Percentiles rank a stretch among this genome's conserved stretches.
These are phyloP conservation scores for Aspergillus bridgeri DNA, from an alignment of 495 filamentous ascomycete genomes.

Conservation along the genomic window DNA sequence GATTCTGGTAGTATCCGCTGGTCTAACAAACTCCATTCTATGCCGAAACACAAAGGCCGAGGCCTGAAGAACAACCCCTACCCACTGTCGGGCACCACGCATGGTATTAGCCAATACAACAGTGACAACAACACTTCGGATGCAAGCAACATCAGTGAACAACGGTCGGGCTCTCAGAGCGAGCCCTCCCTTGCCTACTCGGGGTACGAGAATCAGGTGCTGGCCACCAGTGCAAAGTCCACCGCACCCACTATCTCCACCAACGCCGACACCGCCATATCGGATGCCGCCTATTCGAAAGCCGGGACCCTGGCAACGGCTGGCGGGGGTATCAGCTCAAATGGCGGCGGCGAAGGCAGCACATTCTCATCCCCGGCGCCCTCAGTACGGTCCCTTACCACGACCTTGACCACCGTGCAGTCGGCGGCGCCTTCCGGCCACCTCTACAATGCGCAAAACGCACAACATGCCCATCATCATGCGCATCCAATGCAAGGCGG, in stretches of 20 bases:
- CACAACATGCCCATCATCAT: slow-evolving; percentile 41
- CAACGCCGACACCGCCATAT: slow-evolving; percentile 69
- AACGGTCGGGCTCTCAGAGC: slow-evolving; percentile 39
- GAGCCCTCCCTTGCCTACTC: slow-evolving; percentile 56
- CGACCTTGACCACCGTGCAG: slow-evolving; percentile 94
- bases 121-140: slow-evolving; percentile 50
- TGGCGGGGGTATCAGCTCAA: slow-evolving; percentile 60
- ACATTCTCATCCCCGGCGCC: slow-evolving; percentile 93
- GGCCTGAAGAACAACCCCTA: slow-evolving; percentile 78
- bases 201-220: slow-evolving; percentile 53
- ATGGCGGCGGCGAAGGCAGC: slow-evolving; percentile 69
- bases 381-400: slow-evolving; percentile 86
- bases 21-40: slow-evolving; percentile 48
- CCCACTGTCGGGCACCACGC: slow-evolving; percentile 57
- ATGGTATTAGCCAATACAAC: slow-evolving; percentile 29
- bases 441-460: slow-evolving; percentile 41
- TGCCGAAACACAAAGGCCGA: slow-evolving; percentile 55
- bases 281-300: slow-evolving; percentile 74
- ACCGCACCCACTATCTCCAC: slow-evolving; percentile 77
- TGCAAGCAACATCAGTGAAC: slow-evolving; percentile 23
- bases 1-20: slow-evolving; percentile 46
- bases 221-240: slow-evolving; percentile 63
- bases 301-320: slow-evolving; percentile 66
- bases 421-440: slow-evolving; percentile 71
- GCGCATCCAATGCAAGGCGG: slow-evolving; percentile 42